Percentiles rank a stretch among this genome's conserved stretches.
phyloP scores from a whole-genome alignment of 768 basidiomycete species.

The Nidularia sp. region DNA sequence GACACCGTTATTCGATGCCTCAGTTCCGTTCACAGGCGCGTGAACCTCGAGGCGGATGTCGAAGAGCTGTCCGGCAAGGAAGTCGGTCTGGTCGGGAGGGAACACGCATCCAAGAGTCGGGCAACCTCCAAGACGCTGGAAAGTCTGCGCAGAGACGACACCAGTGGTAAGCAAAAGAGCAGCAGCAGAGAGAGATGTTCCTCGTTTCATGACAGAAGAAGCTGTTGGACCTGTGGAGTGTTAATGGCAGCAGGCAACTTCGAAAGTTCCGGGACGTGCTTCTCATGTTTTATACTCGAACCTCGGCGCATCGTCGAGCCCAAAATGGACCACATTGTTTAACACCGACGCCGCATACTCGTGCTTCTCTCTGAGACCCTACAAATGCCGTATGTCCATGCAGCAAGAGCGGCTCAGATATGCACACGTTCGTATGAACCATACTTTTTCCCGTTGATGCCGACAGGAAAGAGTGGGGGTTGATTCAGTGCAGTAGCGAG shows the following conservation, averaged over 20 bases:
- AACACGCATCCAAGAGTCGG: constrained; percentile 37
- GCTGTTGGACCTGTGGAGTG: background rate
- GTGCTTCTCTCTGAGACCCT: too few species aligned
- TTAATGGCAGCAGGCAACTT: background rate
- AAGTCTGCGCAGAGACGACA: constrained; percentile 28
- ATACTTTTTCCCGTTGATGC: too few species aligned
- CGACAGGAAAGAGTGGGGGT: too few species aligned
- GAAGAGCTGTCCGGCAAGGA: constrained; percentile 36
- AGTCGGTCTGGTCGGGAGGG: constrained; percentile 40
- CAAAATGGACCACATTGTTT: background rate
- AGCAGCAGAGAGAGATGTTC: background rate
- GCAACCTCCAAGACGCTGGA: constrained; percentile 35
- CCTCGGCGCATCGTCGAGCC: background rate
- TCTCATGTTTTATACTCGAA: background rate
- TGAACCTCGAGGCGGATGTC: constrained; percentile 39
- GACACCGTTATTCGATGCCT: constrained; percentile 27
- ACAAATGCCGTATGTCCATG: too few species aligned
- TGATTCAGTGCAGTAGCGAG: too few species aligned
- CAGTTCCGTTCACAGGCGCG: constrained; percentile 35
- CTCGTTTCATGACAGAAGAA: background rate
- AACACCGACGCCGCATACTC: too few species aligned
- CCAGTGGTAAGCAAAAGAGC: constrained; percentile 13
- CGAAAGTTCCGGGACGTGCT: background rate
- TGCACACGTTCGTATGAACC: too few species aligned
- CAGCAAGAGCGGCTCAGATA: too few species aligned